Evolutionary conservation across 202 grass and related monocot species (phyloP), one percentile per base, ranked within the genome.

Genomic region (Zizania palustris): DNA sequence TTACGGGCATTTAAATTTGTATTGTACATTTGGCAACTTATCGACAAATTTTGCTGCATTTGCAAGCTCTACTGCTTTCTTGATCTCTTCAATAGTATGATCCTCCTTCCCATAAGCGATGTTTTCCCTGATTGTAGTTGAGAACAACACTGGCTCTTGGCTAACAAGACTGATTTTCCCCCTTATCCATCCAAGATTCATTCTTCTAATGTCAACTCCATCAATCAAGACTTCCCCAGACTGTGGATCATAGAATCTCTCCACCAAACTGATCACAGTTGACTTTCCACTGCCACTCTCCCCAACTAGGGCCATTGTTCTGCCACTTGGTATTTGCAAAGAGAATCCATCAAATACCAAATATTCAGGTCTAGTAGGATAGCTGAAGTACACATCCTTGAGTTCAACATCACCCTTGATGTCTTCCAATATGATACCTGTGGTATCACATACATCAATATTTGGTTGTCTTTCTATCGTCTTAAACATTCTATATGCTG

Each of bases 61-160:
- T 19, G 90, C 87, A 79, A 90, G 74, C 73, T 90, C 65, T 10
- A 67, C 60, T 67, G 90, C 78, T 59, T 67, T 82, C 76, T 69
- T 85, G 46, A 90, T 80, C 35, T 93, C 82, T 50, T 90, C 82
- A 21, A 28, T 13, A 51, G 82, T 85, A 66, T 81, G 34, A 75
- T 71, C 39, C 65, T 90, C 82, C 71, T 83, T 93, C 36, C 91
- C 91, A 12, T 90, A 93, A 2, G 84, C 49, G 34, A 93, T 88
- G 65, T 94, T 94, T 11, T 94, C 88, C 67, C 77, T 81, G 10
- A 94, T 86, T 46, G 82, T 88, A 36, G 60, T 78, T 34, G 91
- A 73, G 84, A 94, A 94, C 38, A 94, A 62, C 51, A 91, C 69
- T 49, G 91, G 88, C 79, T 94, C 91, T 80, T 93, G 91, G 77